Evolutionary conservation across 441 rosid genomes (phyloP).

Genomic region (Adansonia grandidieri): DNA sequence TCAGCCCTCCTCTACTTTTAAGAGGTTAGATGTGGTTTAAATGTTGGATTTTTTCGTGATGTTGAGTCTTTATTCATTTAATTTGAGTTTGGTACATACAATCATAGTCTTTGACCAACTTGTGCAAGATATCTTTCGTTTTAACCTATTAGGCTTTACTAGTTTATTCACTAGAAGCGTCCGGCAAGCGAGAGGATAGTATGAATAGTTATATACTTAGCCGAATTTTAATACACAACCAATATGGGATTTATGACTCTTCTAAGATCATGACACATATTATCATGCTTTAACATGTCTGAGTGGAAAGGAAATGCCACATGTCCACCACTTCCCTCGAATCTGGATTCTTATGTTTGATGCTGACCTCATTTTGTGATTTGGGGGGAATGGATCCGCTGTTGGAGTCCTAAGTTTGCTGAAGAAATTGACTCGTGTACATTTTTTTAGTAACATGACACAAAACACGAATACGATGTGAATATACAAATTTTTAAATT

Average conservation of each 20-base stretch:
- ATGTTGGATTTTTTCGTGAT: not conserved
- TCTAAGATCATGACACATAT: too few species aligned
- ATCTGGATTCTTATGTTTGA: too few species aligned
- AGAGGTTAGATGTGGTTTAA: slow-evolving; percentile 11
- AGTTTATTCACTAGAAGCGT: too few species aligned
- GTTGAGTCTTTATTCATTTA: not conserved
- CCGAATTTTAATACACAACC: too few species aligned
- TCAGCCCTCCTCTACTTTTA: not conserved
- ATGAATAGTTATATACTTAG: too few species aligned
- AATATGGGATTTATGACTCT: too few species aligned
- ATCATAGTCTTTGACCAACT: not conserved
- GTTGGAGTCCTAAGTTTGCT: too few species aligned
- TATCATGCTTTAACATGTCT: not conserved
- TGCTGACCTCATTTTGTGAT: not conserved
- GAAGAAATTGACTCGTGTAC: not conserved
- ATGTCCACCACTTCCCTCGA: not conserved
- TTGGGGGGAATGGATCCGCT: not conserved
- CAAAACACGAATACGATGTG: too few species aligned
- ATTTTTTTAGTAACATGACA: too few species aligned
- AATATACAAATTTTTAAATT: not conserved
- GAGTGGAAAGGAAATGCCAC: not conserved
- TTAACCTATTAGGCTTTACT: too few species aligned
- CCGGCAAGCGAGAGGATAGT: too few species aligned
- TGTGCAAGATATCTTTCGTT: too few species aligned
- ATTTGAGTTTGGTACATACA: not conserved